These are phyloP conservation scores for Tieghemostelium lacteum DNA, from an alignment of 78 protist species.

Conservation along the genomic window DNA sequence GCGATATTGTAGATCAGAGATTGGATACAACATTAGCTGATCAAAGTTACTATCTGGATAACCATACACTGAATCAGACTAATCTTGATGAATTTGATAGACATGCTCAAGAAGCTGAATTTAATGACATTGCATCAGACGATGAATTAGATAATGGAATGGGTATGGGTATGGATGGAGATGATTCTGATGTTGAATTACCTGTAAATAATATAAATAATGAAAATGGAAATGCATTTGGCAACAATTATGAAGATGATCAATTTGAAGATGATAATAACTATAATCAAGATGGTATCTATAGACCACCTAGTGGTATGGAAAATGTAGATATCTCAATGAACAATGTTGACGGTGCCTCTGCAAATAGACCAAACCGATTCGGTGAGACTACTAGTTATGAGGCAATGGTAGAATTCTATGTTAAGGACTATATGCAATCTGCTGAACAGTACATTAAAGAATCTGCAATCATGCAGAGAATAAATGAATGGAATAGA, in stretches of 20 bases:
- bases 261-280: not conserved
- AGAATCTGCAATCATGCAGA: slow-evolving; percentile 45
- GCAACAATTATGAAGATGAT: not conserved
- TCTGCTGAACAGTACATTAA: slow-evolving; percentile 38
- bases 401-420: slow-evolving; percentile 17
- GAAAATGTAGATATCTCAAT: not conserved
- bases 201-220: not conserved
- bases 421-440: slow-evolving; percentile 47
- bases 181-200: no score
- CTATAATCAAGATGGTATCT: not conserved
- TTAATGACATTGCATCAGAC: not conserved
- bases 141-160: not conserved
- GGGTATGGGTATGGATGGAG: not conserved
- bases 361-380: slow-evolving; percentile 10
- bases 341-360: not conserved
- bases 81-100: not conserved
- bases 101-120: not conserved
- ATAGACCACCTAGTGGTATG: not conserved
- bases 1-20: not conserved
- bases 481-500: slow-evolving; percentile 69
- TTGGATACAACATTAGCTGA: no score
- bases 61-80: not conserved
- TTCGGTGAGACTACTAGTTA: slow-evolving; percentile 7
- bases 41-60: no score
- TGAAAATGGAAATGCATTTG: not conserved